Percentiles rank a stretch among this genome's conserved stretches.
These are phyloP conservation scores for Magnaporthiopsis rhizophila DNA, from an alignment of 2,329 filamentous ascomycete genomes.

Conservation along the genomic window DNA sequence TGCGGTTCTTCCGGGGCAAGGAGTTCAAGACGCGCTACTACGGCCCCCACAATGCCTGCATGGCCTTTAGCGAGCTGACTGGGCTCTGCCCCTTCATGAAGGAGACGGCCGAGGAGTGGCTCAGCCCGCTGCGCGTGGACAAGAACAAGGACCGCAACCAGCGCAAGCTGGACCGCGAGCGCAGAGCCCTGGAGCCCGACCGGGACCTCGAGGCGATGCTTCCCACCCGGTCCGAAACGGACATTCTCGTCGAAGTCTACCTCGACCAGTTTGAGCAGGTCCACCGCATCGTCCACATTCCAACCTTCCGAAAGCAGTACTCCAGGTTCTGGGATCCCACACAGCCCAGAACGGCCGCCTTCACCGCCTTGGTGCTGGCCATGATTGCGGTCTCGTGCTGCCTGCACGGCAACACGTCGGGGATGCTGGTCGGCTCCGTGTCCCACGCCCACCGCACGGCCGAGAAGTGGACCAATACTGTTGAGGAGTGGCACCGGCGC, in stretches of 20 bases:
- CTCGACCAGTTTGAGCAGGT: conserved; percentile 30
- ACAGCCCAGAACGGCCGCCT: conserved; percentile 38
- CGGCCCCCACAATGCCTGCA: conserved; percentile 52
- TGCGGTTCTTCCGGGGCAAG: conserved; percentile 50
- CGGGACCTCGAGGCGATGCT: conserved; percentile 39
- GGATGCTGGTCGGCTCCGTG: conserved; percentile 50
- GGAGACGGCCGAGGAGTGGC: conserved; percentile 54
- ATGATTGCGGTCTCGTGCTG: conserved; percentile 54
- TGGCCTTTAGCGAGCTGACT: conserved; percentile 50
- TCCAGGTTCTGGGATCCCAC: conserved; percentile 44
- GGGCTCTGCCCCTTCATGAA: conserved; percentile 54
- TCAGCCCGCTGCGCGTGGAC: conserved; percentile 48
- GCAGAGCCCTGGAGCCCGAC: conserved; percentile 38
- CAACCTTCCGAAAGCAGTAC: conserved; percentile 48
- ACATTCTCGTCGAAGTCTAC: conserved; percentile 26
- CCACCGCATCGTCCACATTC: conserved; percentile 47
- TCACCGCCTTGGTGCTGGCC: conserved; percentile 50
- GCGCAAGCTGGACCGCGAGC: conserved; percentile 44
- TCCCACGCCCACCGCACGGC: conserved; percentile 47
- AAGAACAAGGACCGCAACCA: conserved; percentile 45
- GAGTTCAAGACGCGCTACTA: conserved; percentile 54
- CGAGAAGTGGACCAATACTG: conserved; percentile 47
- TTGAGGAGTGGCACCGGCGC: conserved; percentile 43
- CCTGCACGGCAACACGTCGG: conserved; percentile 41
- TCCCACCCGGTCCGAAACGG: conserved; percentile 24